Evolutionary conservation across 2,329 filamentous ascomycete species (phyloP).

Genomic region (Zarea fungicola): DNA sequence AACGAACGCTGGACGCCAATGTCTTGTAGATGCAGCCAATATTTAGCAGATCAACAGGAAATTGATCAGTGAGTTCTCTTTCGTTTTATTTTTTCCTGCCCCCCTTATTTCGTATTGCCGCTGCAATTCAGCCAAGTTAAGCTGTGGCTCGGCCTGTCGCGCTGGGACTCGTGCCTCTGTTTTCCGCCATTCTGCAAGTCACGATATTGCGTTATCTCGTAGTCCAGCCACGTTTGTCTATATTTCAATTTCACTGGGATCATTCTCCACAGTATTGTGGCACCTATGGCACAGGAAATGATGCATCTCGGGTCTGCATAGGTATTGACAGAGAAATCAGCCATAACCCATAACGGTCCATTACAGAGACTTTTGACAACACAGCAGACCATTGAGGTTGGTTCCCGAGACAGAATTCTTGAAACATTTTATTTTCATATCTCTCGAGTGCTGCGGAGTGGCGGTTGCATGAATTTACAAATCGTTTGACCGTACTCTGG

Average conservation of each 20-base stretch:
- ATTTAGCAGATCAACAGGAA: slow-evolving; percentile 38
- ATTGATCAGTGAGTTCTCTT: slow-evolving; percentile 31
- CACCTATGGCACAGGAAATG: slow-evolving; percentile 42
- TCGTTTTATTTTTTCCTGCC: too few relatives aligned
- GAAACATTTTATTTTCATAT: too few relatives aligned
- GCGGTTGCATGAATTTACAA: too few relatives aligned
- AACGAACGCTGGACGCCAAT: slow-evolving; percentile 41
- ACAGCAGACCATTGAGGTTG: slow-evolving; percentile 15
- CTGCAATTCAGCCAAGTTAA: slow-evolving; percentile 33
- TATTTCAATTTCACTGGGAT: slow-evolving; percentile 34
- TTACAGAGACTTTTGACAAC: slow-evolving; percentile 33
- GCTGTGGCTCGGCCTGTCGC: slow-evolving; percentile 24
- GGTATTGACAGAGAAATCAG: slow-evolving; percentile 31
- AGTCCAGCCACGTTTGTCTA: slow-evolving; percentile 37
- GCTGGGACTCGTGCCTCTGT: slow-evolving; percentile 19
- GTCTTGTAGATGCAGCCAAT: slow-evolving; percentile 41
- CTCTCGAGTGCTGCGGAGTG: too few relatives aligned
- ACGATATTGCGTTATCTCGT: slow-evolving; percentile 34
- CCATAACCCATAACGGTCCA: slow-evolving; percentile 40
- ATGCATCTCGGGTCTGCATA: slow-evolving; percentile 49
- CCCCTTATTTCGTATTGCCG: too few relatives aligned
- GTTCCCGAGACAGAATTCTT: too few relatives aligned
- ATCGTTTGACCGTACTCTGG: too few relatives aligned
- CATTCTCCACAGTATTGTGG: slow-evolving; percentile 41
- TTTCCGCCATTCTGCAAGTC: slow-evolving; percentile 27